Evolutionary conservation across 1,139 yeast species (phyloP), one percentile per base, ranked within the genome.

Genomic region (Debaryomyces subglobosus): DNA sequence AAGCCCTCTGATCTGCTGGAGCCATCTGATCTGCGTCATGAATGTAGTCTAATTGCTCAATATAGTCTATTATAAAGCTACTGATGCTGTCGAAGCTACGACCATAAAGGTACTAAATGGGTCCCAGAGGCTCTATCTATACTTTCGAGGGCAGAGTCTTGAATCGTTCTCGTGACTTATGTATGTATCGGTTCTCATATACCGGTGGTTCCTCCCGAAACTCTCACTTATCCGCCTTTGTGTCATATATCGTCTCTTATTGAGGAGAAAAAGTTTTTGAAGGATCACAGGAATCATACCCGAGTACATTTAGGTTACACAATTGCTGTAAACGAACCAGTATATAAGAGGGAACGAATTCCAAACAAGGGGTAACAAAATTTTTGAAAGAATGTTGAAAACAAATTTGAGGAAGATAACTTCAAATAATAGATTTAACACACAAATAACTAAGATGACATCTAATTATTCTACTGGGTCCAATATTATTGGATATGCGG

Each of bases 1-100:
- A 53, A 52, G 35, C 50, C 49, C 16, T 44, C 41, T 10, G 21
- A 34, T 13, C 18, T 30, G 7, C 36, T 48, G 15, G 48, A 51
- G 10, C 61, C 61, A 4, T 64, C 56, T 2, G 68, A 64, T 1
- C 62, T 61, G 38, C 49, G 74, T 12, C 67, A 60, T 41, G 69
- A 69, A 46, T 74, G 79, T 52, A 49, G 50, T 12, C 57, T 72
- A 38, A 47, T 70, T 18, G 66, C 61, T 47, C 67, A 64, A 47
- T 63, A 59, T 44, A 53, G 53, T 20, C 49, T 63, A 47, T 46
- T 55, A 6, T 54, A 48, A 44, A 8, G 1, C 32, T n/a, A 15
- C 3, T 4, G 21, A 18, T 10, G 18, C 35, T 32, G 20, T 32
- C 12, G 35, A 9, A 32, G 16, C 35, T 30, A 6, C 3, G 29